Percentiles rank a stretch among this genome's conserved stretches.
phyloP scores from a whole-genome alignment of 331 rosid genomes.

The Acacia concinna region DNA sequence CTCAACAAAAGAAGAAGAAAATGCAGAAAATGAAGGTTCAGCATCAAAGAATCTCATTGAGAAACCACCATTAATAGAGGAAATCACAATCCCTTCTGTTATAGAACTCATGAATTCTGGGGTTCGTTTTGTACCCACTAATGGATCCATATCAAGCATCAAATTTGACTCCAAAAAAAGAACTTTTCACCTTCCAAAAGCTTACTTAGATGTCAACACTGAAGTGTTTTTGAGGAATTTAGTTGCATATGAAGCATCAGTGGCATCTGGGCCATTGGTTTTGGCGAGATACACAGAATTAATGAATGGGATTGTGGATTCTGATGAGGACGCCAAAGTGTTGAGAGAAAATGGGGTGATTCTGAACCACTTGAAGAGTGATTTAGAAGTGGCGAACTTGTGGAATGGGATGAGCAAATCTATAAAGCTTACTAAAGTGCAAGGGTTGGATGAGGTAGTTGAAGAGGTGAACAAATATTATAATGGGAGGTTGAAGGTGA shows the following conservation, averaged over 20 bases:
- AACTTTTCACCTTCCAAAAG: slow-evolving; percentile 53
- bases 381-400: slow-evolving; percentile 43
- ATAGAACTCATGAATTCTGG: slow-evolving; percentile 50
- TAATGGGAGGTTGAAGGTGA: slow-evolving; percentile 51
- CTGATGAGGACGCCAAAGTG: slow-evolving; percentile 48
- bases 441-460: slow-evolving; percentile 52
- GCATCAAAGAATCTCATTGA: slow-evolving; percentile 5
- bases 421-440: slow-evolving; percentile 53
- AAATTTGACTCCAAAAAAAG: slow-evolving; percentile 47
- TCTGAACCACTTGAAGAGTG: slow-evolving; percentile 60
- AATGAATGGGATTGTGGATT: slow-evolving; percentile 60
- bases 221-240: slow-evolving; percentile 53
- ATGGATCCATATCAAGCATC: slow-evolving; percentile 49
- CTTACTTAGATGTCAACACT: slow-evolving; percentile 48
- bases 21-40: slow-evolving; percentile 38
- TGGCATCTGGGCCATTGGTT: slow-evolving; percentile 51
- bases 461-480: slow-evolving; percentile 58
- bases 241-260: slow-evolving; percentile 60
- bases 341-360: slow-evolving; percentile 47
- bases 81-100: slow-evolving; percentile 70
- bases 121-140: slow-evolving; percentile 40
- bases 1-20: slow-evolving; percentile 37
- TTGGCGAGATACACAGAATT: slow-evolving; percentile 55
- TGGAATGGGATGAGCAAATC: slow-evolving; percentile 70
- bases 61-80: slow-evolving; percentile 62